Base-by-base conservation (phyloP, 73 alveolate genomes). In the Paramecium octaurelia region DNA sequence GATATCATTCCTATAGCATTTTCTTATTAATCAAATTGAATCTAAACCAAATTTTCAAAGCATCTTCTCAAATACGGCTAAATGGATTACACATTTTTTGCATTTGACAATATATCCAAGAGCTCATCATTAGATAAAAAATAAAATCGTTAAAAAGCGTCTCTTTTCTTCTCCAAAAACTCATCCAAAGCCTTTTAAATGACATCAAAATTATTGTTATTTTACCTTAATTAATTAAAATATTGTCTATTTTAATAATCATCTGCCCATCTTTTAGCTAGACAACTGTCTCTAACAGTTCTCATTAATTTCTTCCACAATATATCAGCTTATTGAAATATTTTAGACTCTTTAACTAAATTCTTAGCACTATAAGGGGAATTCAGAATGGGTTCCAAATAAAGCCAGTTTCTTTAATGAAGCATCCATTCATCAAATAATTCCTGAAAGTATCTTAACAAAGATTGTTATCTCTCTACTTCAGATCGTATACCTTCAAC, bases 71-170 rank as follows among this genome's bases (percentile, higher is more conserved):
- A 92, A 85, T 96, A 98, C 35, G 98, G 98, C 90, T 96, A 96
- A 36, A 98, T 92, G 24, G 95, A 86, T 69, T 95, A 96, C 20
- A 95, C 86, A 92, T 92, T 96, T 86, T 98, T 90, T 1, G 99
- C 95, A 85, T 97, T 95, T 40, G 99, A 98, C 58, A 98, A 86
- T 95, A 98, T 96, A 76, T 94, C 97, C 23, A 98, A 93, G 57
- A 98, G 96, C 93, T 98, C 99, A 93, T 98, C 99, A 77, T 95
- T 93, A 48, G 99, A 97, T 60, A 99, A 96, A 96, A 99, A 99
- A 97, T 96, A 99, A 96, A 98, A 98, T 64, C 99, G 94, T 54
- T 99, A 99, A 94, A 98, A 98, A 85, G 97, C 97, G 48, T 95
- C 94, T 84, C 97, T 95, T 59, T 95, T 93, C 77, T 95, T 92